Percentiles rank a stretch among this genome's conserved stretches.
Conservation (phyloP, 768 basidiomycete genomes). For the Panaeolus cyanescens region DNA sequence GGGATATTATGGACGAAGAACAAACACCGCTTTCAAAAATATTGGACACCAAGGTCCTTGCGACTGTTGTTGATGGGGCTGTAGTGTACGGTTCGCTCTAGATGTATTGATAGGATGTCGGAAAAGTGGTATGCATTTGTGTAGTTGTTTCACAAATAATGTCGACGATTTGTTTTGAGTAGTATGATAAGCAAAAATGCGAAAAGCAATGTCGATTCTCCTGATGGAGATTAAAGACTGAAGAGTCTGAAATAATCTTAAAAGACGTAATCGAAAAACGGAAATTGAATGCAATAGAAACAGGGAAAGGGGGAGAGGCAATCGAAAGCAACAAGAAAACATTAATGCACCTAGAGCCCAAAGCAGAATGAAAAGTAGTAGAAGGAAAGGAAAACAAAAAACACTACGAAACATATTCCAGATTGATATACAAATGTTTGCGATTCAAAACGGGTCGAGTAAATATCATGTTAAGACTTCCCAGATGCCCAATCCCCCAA, state of each 20-base stretch:
- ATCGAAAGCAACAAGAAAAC: background rate
- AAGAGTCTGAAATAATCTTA: background rate
- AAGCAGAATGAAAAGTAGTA: background rate
- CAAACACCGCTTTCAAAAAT: slow-evolving; percentile 60
- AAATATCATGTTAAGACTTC: slow-evolving; percentile 48
- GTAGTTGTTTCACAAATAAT: background rate
- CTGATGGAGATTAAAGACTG: background rate
- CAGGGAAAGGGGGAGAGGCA: background rate
- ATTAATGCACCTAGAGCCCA: background rate
- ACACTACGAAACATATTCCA: background rate
- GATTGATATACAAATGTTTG: too few relatives aligned
- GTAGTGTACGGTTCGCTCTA: slow-evolving; percentile 56
- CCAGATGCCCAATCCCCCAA: slow-evolving; percentile 76
- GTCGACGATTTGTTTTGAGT: background rate
- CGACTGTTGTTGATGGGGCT: slow-evolving; percentile 77
- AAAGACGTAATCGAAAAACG: background rate
- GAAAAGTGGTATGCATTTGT: background rate
- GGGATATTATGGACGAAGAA: slow-evolving; percentile 62
- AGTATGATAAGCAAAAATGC: background rate
- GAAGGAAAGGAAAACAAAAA: slow-evolving; percentile 3
- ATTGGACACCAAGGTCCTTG: slow-evolving; percentile 60
- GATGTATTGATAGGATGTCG: background rate
- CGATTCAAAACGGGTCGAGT: background rate
- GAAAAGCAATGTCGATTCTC: background rate
- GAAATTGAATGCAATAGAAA: slow-evolving; percentile 2